These are phyloP conservation scores for Rosa chinensis DNA, from an alignment of 306 rosid species.

Conservation along the genomic window DNA sequence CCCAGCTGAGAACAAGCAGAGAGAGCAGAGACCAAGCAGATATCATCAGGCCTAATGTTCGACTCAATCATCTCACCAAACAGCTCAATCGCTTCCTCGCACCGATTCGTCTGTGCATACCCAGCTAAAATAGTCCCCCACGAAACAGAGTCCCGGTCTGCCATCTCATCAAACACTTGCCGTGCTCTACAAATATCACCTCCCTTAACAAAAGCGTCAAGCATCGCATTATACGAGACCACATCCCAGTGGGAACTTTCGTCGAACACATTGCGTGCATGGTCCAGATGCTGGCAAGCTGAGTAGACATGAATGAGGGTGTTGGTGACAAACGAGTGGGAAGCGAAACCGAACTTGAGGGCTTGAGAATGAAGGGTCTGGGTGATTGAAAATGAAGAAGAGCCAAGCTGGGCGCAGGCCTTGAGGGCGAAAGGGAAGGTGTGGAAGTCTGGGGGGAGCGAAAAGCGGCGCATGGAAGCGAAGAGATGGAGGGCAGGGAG, in stretches of 20 bases:
- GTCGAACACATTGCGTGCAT: slow-evolving; percentile 45
- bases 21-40: slow-evolving; percentile 63
- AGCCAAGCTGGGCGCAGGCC: slow-evolving; percentile 42
- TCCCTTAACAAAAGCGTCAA: slow-evolving; percentile 51
- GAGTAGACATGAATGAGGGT: slow-evolving; percentile 55
- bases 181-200: slow-evolving; percentile 41
- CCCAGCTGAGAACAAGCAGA: slow-evolving; percentile 75
- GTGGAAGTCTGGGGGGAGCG: slow-evolving; percentile 65
- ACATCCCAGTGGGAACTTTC: slow-evolving; percentile 37
- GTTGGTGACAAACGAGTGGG: slow-evolving; percentile 45
- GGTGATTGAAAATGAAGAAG: slow-evolving; percentile 26
- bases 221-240: slow-evolving; percentile 61
- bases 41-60: slow-evolving; percentile 47
- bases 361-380: slow-evolving; percentile 57
- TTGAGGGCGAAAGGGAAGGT: slow-evolving; percentile 68
- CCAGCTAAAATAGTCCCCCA: slow-evolving; percentile 78
- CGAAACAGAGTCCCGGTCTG: slow-evolving; percentile 46
- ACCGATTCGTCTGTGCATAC: slow-evolving; percentile 41
- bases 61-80: slow-evolving; percentile 50
- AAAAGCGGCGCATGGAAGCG: slow-evolving; percentile 47
- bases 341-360: slow-evolving; percentile 46
- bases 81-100: slow-evolving; percentile 41
- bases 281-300: slow-evolving; percentile 4
- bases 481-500: slow-evolving; percentile 48
- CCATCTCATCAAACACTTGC: slow-evolving; percentile 59